Base-by-base conservation (phyloP, 371 early-diverging fungal genomes). In the Mucor lusitanicus region DNA sequence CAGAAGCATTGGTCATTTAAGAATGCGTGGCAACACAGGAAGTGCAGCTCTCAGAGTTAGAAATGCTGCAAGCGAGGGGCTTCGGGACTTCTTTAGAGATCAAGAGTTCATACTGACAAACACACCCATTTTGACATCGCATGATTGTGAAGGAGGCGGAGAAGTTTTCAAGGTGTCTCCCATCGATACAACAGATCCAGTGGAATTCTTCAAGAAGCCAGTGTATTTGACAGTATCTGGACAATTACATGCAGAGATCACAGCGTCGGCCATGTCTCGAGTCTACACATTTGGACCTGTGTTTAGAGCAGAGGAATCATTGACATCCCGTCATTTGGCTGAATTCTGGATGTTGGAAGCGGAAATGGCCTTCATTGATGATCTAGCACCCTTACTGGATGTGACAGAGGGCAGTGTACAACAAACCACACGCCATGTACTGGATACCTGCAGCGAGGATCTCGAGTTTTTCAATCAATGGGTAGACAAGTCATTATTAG, bases 301-400 rank as follows among this genome's bases (percentile, higher is more conserved):
- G 0, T 97, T 97, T 69, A 82, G 98, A 25, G 98, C 98, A 3
- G 98, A 97, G 69, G 86, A 88, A 28, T 91, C 93, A 3, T 73
- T 88, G 67, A 90, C 96, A 0, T 90, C 91, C 1, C 87, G 96
- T 6, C 98, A 97, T 69, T 69, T 97, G 21, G 91, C 96, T 1
- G 98, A 97, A 71, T 97, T 97, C 66, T 95, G 94, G 92, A 97
- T 97, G 98, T 71, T 95, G 33, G 98, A 97, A 73, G 95, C 94
- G 0, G 97, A 97, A 68, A 78, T 91, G 46, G 85, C 92, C 0
- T 97, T 96, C 73, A 70, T 96, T 13, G 78, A 85, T 53, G 28
- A 77, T 3, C 48, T 89, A 13, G 74, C 83, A 0, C 81, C 82
- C 11, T 74, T 92, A 15, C 42, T 89, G 59, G 83, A 87, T 27